A percentile compares a stretch with the other conserved stretches of the same genome.
Evolutionary conservation across 108 stramenopile species (phyloP).

Genomic region (Cyclotella atomus): DNA sequence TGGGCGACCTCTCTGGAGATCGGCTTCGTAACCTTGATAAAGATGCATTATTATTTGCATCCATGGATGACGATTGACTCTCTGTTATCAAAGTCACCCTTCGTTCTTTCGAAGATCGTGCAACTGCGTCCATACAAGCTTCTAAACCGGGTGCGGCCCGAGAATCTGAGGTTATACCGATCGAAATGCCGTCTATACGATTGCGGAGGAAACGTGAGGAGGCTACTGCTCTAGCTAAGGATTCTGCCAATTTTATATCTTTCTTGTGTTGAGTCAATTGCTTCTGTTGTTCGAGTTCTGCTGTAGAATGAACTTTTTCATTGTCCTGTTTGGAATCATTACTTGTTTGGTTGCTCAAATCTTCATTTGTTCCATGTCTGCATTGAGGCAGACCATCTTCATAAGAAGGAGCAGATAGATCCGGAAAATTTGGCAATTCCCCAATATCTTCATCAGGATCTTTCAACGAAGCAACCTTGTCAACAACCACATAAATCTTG

Average conservation of each 20-base stretch:
- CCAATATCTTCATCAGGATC: background rate
- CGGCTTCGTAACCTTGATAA: conserved; percentile 14
- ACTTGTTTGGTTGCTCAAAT: conserved; percentile 11
- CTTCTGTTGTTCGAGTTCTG: conserved; percentile 1
- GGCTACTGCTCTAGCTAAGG: conserved; percentile 48
- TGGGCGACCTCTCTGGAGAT: conserved; percentile 40
- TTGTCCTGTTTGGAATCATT: background rate
- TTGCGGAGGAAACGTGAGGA: conserved; percentile 45
- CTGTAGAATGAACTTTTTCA: conserved; percentile 5
- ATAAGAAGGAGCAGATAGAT: conserved; percentile 13
- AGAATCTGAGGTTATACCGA: conserved; percentile 56
- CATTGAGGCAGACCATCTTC: background rate
- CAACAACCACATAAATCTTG: conserved; percentile 52
- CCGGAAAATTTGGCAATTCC: conserved; percentile 24
- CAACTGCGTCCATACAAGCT: conserved; percentile 64
- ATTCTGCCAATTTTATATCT: conserved; percentile 36
- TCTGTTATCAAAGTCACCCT: conserved; percentile 10
- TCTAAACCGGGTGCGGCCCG: conserved; percentile 74
- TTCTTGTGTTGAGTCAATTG: conserved; percentile 20
- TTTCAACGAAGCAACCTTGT: conserved; percentile 37
- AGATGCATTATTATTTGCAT: conserved; percentile 1
- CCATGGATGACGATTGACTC: background rate
- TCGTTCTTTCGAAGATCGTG: conserved; percentile 50
- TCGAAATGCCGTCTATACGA: conserved; percentile 56
- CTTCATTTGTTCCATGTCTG: background rate